phyloP scores from a whole-genome alignment of 345 rosid genomes.

The Gossypium mustelinum region DNA sequence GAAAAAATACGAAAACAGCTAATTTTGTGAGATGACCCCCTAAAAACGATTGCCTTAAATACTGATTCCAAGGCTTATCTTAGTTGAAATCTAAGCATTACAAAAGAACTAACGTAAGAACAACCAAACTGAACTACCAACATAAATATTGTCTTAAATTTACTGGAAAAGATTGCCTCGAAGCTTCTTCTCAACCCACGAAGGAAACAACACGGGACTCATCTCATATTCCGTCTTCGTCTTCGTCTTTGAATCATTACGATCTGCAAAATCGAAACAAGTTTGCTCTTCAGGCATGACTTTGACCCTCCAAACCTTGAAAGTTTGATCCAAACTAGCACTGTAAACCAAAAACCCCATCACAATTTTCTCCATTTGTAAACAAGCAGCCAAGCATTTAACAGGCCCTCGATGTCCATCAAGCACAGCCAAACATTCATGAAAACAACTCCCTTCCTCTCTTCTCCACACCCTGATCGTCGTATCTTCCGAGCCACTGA shows the following conservation, averaged over 20 bases:
- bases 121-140: background rate
- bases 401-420: conserved; percentile 51
- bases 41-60: too few species aligned
- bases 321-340: conserved; percentile 46
- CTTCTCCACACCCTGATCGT: conserved; percentile 56
- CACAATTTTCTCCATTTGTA: conserved; percentile 43
- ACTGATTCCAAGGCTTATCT: too few species aligned
- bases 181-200: conserved; percentile 50
- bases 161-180: conserved; percentile 26
- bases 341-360: conserved; percentile 48
- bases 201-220: conserved; percentile 51
- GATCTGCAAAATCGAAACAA: conserved; percentile 21
- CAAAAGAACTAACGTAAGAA: background rate
- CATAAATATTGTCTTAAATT: background rate
- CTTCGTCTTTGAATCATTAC: conserved; percentile 10
- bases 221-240: conserved; percentile 28
- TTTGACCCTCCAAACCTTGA: conserved; percentile 55
- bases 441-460: conserved; percentile 50
- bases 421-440: conserved; percentile 44
- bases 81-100: too few species aligned
- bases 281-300: conserved; percentile 37
- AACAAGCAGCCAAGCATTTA: conserved; percentile 39
- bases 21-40: too few species aligned
- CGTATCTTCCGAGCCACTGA: conserved; percentile 52
- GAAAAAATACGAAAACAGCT: too few species aligned